Evolutionary conservation across 2,329 filamentous ascomycete genomes (phyloP).

Genomic region (Pseudonectria buxi): DNA sequence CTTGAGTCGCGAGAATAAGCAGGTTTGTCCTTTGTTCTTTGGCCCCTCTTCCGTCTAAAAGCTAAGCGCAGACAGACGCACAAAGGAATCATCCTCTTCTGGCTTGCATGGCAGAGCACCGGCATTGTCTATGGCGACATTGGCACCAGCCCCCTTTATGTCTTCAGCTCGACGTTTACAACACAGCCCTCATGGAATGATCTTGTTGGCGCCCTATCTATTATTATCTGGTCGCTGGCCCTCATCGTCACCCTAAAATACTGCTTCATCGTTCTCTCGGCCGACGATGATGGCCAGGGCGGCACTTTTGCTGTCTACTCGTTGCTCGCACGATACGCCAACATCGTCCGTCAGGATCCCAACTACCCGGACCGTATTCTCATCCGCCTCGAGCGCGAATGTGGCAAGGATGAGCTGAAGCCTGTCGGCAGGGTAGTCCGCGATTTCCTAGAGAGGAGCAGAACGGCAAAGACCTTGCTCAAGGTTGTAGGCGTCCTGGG

Average conservation of each 20-base stretch:
- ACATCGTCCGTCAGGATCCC: slow-evolving; percentile 55
- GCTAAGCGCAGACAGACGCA: slow-evolving; percentile 15
- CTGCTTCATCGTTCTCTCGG: slow-evolving; percentile 55
- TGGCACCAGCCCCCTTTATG: slow-evolving; percentile 61
- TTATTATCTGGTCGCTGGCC: slow-evolving; percentile 63
- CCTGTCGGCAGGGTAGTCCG: slow-evolving; percentile 46
- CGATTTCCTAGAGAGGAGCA: slow-evolving; percentile 50
- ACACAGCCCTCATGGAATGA: slow-evolving; percentile 48
- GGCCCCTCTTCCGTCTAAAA: no score
- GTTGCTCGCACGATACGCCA: slow-evolving; percentile 51
- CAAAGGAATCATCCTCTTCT: slow-evolving; percentile 20
- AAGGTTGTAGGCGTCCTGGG: slow-evolving; percentile 59
- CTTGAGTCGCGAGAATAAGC: slow-evolving; percentile 21
- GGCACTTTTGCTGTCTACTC: slow-evolving; percentile 64
- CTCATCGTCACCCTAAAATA: slow-evolving; percentile 67
- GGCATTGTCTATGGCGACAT: slow-evolving; percentile 67
- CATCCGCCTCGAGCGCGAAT: slow-evolving; percentile 52
- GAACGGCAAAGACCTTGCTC: slow-evolving; percentile 43
- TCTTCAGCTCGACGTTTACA: slow-evolving; percentile 62
- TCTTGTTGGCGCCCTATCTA: slow-evolving; percentile 57
- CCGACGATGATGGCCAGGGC: slow-evolving; percentile 65
- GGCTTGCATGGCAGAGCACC: slow-evolving; percentile 58
- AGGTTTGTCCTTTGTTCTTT: slow-evolving; percentile 13
- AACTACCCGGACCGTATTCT: slow-evolving; percentile 40
- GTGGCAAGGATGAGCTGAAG: slow-evolving; percentile 47